Evolutionary conservation across 164 flowering plant species (phyloP), one percentile per base, ranked within the genome.

Genomic region (grape (Vitis vinifera)): DNA sequence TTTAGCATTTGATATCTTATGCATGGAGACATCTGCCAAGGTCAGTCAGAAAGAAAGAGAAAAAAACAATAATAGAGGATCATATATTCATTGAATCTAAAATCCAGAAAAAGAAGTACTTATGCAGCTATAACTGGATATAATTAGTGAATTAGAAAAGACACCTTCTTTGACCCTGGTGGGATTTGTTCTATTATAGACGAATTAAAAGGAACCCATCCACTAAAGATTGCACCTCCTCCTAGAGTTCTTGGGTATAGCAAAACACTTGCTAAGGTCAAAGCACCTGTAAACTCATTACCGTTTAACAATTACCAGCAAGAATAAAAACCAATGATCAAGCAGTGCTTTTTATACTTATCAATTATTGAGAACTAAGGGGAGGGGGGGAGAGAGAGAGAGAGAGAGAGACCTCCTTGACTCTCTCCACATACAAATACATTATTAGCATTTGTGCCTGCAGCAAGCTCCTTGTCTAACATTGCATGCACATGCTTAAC

Each of bases 191-290:
- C 90, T 13, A 86, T 44, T 47, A 89, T 67, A 16, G 97, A 86
- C 9, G 88, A 73, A 80, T 85, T 89, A 55, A 92, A 91, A 57
- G 99, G 97, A 66, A 94, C 84, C 95, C 95, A 94, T 68, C 99
- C 99, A 71, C 99, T 94, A 68, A 92, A 92, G 31, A 92, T 82
- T 15, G 97, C 97, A 75, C 91, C 97, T 62, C 99, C 97, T 65
- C 99, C 97, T 15, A 94, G 86, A 44, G 89, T 85, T 83, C 76
- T 89, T 23, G 97, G 97, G 71, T 92, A 94, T 13, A 94, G 78
- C 73, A 94, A 79, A 75, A 86, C 91, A 81, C 99, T 94, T 48
- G 98, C 92, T 80, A 94, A 78, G 66, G 99, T 91, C 82, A 94
- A 82, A 53, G 99, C 98, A 82, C 99, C 99, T 92, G 86, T 66